Conservation (phyloP, 352 stramenopile species). For the Phytophthora foliorum region DNA sequence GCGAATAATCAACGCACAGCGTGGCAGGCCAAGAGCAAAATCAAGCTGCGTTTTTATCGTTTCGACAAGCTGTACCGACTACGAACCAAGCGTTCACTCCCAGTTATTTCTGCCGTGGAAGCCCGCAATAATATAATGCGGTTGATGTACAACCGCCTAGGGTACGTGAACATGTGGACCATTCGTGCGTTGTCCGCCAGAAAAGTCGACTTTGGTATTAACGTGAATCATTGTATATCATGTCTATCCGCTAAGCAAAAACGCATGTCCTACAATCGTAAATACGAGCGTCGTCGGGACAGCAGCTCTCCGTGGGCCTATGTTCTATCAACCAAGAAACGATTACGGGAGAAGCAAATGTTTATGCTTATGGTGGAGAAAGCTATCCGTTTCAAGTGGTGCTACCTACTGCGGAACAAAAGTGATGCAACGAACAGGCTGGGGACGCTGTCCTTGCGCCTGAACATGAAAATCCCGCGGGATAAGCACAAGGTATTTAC, state of each 20-base stretch:
- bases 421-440: slow-evolving; percentile 6
- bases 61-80: slow-evolving; percentile 26
- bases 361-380: slow-evolving; percentile 33
- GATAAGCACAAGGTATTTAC: not conserved
- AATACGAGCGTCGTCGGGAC: not conserved
- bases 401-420: slow-evolving; percentile 17
- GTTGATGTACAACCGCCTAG: slow-evolving; percentile 19
- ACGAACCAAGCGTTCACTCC: not conserved
- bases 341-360: slow-evolving; percentile 9
- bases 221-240: slow-evolving; percentile 23
- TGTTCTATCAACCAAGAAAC: slow-evolving; percentile 12
- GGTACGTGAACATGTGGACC: slow-evolving; percentile 13
- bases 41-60: slow-evolving; percentile 17
- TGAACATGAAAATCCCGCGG: slow-evolving; percentile 19
- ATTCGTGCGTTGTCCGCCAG: slow-evolving; percentile 3
- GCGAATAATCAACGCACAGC: slow-evolving; percentile 1
- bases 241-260: slow-evolving; percentile 8
- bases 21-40: slow-evolving; percentile 5
- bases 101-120: slow-evolving; percentile 1
- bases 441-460: not conserved
- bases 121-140: slow-evolving; percentile 12
- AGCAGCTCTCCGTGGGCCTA: slow-evolving; percentile 10
- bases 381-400: slow-evolving; percentile 31
- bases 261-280: slow-evolving; percentile 1
- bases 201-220: slow-evolving; percentile 23